Base-by-base conservation (phyloP, 1,284 basidiomycete species). In the Ceratobasidium sp. region DNA sequence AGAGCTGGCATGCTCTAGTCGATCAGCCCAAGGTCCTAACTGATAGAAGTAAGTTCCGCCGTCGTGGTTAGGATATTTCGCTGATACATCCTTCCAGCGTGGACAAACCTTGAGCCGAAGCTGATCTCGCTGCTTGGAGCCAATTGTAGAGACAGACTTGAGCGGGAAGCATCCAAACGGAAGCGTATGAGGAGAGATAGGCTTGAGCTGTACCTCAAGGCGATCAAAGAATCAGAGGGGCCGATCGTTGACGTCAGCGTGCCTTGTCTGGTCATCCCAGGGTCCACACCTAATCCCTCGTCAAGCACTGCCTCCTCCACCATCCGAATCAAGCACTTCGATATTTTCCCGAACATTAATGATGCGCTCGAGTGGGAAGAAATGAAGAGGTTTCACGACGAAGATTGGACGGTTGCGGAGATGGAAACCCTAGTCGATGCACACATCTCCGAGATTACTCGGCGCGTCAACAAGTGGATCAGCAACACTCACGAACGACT, bases 51-150 rank as follows among this genome's bases (percentile, higher is more conserved):
- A 15, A 56, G 79, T 7, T 77, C 1, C 10, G 3, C 28, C 6
- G 23, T 56, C 48, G 15, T n/a, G 33, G 33, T 33, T 20, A 33
- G 38, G 26, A 44, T 64, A 17, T 3, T 23, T 9, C 26, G 67
- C 54, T 61, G n/a, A 62, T 40, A 17, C 13, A 28, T 3, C 33
- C 33, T 33, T 33, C 33, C n/a, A 76, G 78, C 59, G n/a, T 79
- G 78, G 78, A 44, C 42, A 13, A 67, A 75, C 38, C 65, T 79
- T 23, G 33, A 52, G 9, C 73, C 78, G 0, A 79, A 76, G 57
- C 65, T 77, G 26, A 70, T 77, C 5, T 66, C 78, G 9, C 15
- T 75, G 20, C 71, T 78, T 2, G 56, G 76, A 38, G 23, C n/a
- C 1, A 75, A 62, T 15, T 71, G 71, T 10, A 54, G 42, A 2